A percentile compares a stretch with the other conserved stretches of the same genome.
Evolutionary conservation across 129 eudicot genomes (phyloP).

Genomic region (Centella asiatica): DNA sequence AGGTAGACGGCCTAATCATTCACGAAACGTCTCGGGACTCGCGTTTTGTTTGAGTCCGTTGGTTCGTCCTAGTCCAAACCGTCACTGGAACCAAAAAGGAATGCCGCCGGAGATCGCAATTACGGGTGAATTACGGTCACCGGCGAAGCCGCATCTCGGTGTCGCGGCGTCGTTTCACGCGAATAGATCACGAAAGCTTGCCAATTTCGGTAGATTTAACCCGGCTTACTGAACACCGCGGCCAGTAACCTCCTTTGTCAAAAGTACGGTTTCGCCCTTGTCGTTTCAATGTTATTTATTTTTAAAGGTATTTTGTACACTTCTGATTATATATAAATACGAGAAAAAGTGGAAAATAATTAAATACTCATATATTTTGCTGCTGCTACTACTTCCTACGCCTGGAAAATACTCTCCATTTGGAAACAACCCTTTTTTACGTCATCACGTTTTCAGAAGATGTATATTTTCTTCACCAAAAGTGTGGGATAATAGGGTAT

Average conservation of each 20-base stretch:
- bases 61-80: constrained; percentile 68
- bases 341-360: not conserved
- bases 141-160: constrained; percentile 40
- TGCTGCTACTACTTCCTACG: too few relatives aligned
- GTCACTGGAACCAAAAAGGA: constrained; percentile 54
- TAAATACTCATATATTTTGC: not conserved
- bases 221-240: constrained; percentile 11
- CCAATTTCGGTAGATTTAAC: constrained; percentile 18
- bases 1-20: constrained; percentile 22
- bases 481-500: too few relatives aligned
- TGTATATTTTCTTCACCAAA: too few relatives aligned
- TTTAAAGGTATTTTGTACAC: not conserved
- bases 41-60: constrained; percentile 54
- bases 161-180: constrained; percentile 43
- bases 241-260: not conserved
- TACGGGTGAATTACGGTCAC: constrained; percentile 41
- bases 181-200: constrained; percentile 70
- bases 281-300: not conserved
- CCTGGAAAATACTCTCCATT: too few relatives aligned
- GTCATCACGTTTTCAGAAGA: too few relatives aligned
- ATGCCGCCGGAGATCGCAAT: constrained; percentile 38
- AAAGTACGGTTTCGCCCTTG: constrained; percentile 2
- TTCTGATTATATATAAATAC: not conserved
- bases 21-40: constrained; percentile 34
- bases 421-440: too few relatives aligned